Evolutionary conservation across 257 asterid species (phyloP).

Genomic region (Parsonsia alboflavescens): DNA sequence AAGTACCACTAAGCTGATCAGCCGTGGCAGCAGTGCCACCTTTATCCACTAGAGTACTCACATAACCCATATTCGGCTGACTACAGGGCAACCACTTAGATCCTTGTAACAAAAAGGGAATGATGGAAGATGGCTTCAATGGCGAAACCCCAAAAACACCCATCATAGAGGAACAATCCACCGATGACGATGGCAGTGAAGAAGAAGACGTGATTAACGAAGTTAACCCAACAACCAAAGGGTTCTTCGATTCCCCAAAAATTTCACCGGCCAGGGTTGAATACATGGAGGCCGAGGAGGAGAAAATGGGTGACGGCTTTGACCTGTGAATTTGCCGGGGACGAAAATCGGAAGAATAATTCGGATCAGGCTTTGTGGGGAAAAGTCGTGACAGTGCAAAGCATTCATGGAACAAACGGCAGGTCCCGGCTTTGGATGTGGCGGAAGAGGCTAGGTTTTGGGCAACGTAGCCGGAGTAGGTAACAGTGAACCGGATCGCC

Average conservation of each 20-base stretch:
- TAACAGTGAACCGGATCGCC: slow-evolving; percentile 83
- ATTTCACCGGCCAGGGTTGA: slow-evolving; percentile 45
- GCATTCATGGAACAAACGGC: slow-evolving; percentile 57
- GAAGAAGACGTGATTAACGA: slow-evolving; percentile 50
- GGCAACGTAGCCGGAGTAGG: slow-evolving; percentile 74
- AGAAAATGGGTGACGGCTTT: slow-evolving; percentile 9
- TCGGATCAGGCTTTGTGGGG: slow-evolving; percentile 42
- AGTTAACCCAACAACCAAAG: slow-evolving; percentile 47
- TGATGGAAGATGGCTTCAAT: slow-evolving; percentile 37
- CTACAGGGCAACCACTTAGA: slow-evolving; percentile 79
- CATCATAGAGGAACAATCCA: slow-evolving; percentile 19
- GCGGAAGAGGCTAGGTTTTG: slow-evolving; percentile 54
- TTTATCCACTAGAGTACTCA: slow-evolving; percentile 42
- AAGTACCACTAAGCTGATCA: background rate
- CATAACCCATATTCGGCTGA: slow-evolving; percentile 26
- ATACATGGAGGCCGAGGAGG: slow-evolving; percentile 29
- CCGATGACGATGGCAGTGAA: slow-evolving; percentile 8
- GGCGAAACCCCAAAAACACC: slow-evolving; percentile 56
- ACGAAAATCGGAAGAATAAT: slow-evolving; percentile 29
- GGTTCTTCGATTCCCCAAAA: slow-evolving; percentile 42
- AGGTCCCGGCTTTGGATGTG: slow-evolving; percentile 27
- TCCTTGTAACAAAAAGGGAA: slow-evolving; percentile 44
- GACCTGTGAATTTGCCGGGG: slow-evolving; percentile 22
- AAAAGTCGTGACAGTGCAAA: slow-evolving; percentile 34
- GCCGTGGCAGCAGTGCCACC: slow-evolving; percentile 41